Conservation (phyloP, 1,139 yeast species). For the Blastobotrys proliferans region DNA sequence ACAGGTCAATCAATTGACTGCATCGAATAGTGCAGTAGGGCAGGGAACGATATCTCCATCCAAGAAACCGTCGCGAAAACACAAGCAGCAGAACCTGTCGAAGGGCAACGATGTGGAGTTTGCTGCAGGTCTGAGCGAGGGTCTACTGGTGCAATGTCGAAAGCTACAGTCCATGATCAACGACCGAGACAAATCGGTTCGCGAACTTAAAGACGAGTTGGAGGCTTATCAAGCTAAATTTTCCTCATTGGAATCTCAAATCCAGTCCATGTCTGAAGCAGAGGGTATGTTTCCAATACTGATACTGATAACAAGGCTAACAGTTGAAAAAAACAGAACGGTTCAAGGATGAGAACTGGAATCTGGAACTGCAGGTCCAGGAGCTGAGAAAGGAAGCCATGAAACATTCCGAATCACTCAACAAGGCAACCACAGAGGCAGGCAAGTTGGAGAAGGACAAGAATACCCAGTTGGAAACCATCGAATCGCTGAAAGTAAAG, state of each 20-base stretch:
- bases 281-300: slow-evolving; percentile 31
- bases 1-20: slow-evolving; percentile 4
- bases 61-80: slow-evolving; percentile 10
- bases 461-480: slow-evolving; percentile 31
- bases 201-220: slow-evolving; percentile 44
- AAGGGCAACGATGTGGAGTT: slow-evolving; percentile 61
- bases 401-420: slow-evolving; percentile 25
- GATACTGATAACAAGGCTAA: neutral
- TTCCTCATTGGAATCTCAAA: slow-evolving; percentile 34
- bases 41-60: slow-evolving; percentile 16
- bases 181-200: slow-evolving; percentile 52
- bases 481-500: slow-evolving; percentile 31
- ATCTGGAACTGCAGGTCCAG: slow-evolving; percentile 57
- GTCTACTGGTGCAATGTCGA: slow-evolving; percentile 72
- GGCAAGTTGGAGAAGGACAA: slow-evolving; percentile 26
- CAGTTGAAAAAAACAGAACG: slow-evolving; percentile 32
- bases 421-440: slow-evolving; percentile 28
- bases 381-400: slow-evolving; percentile 45
- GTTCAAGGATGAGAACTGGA: slow-evolving; percentile 74
- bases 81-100: slow-evolving; percentile 9
- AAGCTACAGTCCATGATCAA: slow-evolving; percentile 52
- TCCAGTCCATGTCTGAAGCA: slow-evolving; percentile 34
- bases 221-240: slow-evolving; percentile 39
- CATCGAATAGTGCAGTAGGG: no score
- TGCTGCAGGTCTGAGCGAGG: slow-evolving; percentile 79